Percentiles rank a stretch among this genome's conserved stretches.
Evolutionary conservation across 2,329 filamentous ascomycete species (phyloP).

Genomic region (Mycosphaerelloides madeirae): DNA sequence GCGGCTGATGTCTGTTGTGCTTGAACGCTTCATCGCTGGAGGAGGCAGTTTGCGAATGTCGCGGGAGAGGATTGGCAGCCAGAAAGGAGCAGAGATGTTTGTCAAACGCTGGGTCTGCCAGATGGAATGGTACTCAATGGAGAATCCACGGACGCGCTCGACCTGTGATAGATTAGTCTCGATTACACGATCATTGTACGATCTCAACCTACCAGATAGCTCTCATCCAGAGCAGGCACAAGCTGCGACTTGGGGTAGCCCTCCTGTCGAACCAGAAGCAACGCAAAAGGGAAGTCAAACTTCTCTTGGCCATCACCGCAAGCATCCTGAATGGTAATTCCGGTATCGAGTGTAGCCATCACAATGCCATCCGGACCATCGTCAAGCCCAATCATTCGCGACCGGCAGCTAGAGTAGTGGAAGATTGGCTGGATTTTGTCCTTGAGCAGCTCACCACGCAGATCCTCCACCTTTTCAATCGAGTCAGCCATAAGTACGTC

Average conservation of each 20-base stretch:
- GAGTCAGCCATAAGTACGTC: constrained; percentile 19
- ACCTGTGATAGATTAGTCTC: constrained; percentile 26
- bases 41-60: constrained; percentile 53
- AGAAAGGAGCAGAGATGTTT: constrained; percentile 45
- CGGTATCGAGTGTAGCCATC: constrained; percentile 47
- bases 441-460: constrained; percentile 42
- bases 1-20: constrained; percentile 12
- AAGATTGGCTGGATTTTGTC: constrained; percentile 47
- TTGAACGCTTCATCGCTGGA: constrained; percentile 26
- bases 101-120: constrained; percentile 44
- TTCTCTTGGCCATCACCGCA: constrained; percentile 13
- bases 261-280: constrained; percentile 49
- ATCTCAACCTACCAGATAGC: constrained; percentile 34
- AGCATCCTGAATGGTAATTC: constrained; percentile 39
- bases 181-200: background rate
- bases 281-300: constrained; percentile 46
- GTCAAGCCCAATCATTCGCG: constrained; percentile 45
- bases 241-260: constrained; percentile 37
- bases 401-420: constrained; percentile 42
- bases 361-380: constrained; percentile 41
- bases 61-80: constrained; percentile 44
- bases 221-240: constrained; percentile 42
- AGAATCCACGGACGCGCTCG: constrained; percentile 51
- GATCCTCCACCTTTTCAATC: constrained; percentile 22
- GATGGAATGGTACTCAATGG: constrained; percentile 50